A percentile compares a stretch with the other conserved stretches of the same genome.
Evolutionary conservation across 176 grass and related monocot species (phyloP).

Genomic region (Urochloa ruziziensis): DNA sequence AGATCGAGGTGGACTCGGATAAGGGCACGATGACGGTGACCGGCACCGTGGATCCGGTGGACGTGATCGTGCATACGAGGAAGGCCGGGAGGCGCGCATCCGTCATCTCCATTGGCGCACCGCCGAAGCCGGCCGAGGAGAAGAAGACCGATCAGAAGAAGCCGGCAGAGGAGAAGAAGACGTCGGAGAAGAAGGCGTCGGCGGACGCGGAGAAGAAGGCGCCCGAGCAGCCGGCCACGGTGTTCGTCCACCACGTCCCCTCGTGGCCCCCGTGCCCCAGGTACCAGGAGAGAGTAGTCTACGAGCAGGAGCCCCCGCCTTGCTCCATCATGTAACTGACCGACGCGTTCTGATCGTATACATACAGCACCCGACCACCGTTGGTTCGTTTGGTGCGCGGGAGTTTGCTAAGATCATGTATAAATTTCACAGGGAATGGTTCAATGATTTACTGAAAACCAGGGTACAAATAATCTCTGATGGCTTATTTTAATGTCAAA

Average conservation of each 20-base stretch:
- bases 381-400: neutral
- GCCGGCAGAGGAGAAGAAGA: constrained; percentile 7
- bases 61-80: constrained; percentile 54
- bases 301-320: constrained; percentile 24
- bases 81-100: constrained; percentile 55
- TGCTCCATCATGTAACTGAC: constrained; percentile 42
- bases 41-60: constrained; percentile 61
- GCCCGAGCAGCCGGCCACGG: constrained; percentile 7
- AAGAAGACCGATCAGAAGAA: constrained; percentile 39
- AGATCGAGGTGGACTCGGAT: constrained; percentile 69
- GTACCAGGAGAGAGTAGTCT: constrained; percentile 39
- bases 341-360: no score
- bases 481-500: neutral
- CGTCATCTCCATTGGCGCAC: constrained; percentile 49
- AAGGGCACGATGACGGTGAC: constrained; percentile 67
- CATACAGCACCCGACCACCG: no score
- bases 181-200: constrained; percentile 2
- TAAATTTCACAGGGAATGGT: neutral
- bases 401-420: neutral
- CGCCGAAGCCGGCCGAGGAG: constrained; percentile 49
- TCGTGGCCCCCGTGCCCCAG: constrained; percentile 23
- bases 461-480: neutral
- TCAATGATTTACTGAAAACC: neutral
- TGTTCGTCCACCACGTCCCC: constrained; percentile 39
- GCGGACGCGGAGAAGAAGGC: constrained; percentile 14